A percentile compares a stretch with the other conserved stretches of the same genome.
Conservation (phyloP, 1,284 basidiomycete species). For the Ceratobasidium sp. region DNA sequence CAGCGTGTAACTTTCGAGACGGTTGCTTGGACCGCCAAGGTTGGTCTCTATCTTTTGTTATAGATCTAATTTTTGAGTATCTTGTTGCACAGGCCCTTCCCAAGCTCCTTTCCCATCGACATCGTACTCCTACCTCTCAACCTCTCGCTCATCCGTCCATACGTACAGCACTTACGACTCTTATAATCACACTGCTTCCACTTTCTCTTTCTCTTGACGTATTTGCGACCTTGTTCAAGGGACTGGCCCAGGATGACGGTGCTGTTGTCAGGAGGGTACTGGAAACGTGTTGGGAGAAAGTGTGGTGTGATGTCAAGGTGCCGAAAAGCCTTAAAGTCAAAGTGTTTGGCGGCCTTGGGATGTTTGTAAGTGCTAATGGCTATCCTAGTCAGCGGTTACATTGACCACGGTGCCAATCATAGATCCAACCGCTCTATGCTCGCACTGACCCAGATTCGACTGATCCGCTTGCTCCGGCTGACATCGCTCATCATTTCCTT, state of each 20-base stretch:
- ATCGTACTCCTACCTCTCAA: constrained; percentile 49
- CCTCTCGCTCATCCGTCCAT: constrained; percentile 66
- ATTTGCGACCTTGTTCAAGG: constrained; percentile 76
- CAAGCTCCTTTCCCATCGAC: constrained; percentile 74
- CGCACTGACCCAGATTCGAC: constrained; percentile 65
- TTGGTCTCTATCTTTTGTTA: constrained; percentile 52
- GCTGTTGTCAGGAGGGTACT: constrained; percentile 68
- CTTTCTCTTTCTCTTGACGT: constrained; percentile 74
- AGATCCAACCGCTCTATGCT: constrained; percentile 80
- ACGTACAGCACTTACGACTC: constrained; percentile 74
- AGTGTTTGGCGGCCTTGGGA: constrained; percentile 69
- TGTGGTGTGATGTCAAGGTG: constrained; percentile 78
- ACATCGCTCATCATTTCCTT: constrained; percentile 89
- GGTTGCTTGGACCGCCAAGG: constrained; percentile 83
- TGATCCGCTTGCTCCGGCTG: constrained; percentile 74
- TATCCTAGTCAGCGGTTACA: neutral
- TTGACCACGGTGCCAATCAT: neutral
- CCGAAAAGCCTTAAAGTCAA: constrained; percentile 76
- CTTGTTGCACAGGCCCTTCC: constrained; percentile 65
- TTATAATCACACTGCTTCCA: constrained; percentile 78
- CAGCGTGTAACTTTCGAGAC: constrained; percentile 61
- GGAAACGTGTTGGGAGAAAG: constrained; percentile 74
- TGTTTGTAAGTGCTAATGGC: constrained; percentile 2
- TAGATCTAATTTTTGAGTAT: neutral
- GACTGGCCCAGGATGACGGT: constrained; percentile 73